Conservation (phyloP, 768 basidiomycete genomes). For the Amanita thiersii region DNA sequence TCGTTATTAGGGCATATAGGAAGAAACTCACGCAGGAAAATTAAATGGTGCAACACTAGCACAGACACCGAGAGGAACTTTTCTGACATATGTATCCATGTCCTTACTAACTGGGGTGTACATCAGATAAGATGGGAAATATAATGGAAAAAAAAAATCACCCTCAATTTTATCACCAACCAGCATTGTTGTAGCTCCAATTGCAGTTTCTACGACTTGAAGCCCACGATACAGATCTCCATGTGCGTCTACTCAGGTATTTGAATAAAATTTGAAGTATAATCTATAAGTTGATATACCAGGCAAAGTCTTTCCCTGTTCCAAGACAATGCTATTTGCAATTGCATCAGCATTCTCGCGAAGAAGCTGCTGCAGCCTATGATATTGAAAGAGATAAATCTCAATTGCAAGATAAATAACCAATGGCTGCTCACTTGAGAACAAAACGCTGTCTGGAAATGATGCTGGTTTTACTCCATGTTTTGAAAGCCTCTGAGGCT, state of each 20-base stretch:
- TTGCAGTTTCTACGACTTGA: conserved; percentile 80
- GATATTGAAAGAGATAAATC: conserved; percentile 2
- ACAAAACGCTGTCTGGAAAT: conserved; percentile 83
- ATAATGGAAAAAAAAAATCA: conserved; percentile 21
- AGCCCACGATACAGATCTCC: conserved; percentile 91
- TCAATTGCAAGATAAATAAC: not conserved
- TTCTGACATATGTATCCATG: conserved; percentile 90
- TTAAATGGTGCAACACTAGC: conserved; percentile 86
- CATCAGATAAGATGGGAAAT: conserved; percentile 3
- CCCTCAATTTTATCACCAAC: conserved; percentile 92
- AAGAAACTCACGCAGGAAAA: conserved; percentile 65
- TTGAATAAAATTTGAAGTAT: conserved; percentile 1
- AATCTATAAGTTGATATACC: conserved; percentile 31
- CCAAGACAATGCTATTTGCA: conserved; percentile 83
- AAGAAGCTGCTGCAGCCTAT: conserved; percentile 79
- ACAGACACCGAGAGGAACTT: conserved; percentile 82
- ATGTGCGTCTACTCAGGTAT: conserved; percentile 62
- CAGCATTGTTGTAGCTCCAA: conserved; percentile 76
- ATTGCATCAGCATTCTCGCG: conserved; percentile 81
- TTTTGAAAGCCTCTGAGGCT: conserved; percentile 78
- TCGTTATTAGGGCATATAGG: conserved; percentile 3
- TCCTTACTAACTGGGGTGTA: conserved; percentile 68
- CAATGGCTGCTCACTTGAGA: conserved; percentile 59
- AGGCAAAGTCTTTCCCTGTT: conserved; percentile 92
- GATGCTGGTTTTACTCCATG: conserved; percentile 83